Evolutionary conservation across 805 yeast genomes (phyloP).

Genomic region (Metschnikowia kofuensis): DNA sequence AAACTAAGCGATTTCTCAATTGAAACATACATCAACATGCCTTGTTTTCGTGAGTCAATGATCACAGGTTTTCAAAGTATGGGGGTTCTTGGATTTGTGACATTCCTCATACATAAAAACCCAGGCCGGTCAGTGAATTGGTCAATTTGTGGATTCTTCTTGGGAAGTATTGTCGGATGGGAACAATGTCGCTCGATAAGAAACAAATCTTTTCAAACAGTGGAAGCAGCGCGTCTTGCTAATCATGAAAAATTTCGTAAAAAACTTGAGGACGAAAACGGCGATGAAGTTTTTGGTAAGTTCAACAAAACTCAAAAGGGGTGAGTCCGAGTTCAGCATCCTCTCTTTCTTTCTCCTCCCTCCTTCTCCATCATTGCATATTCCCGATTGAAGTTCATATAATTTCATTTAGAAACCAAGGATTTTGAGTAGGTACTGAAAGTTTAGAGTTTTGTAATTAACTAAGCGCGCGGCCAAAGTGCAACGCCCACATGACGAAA

Average conservation of each 20-base stretch:
- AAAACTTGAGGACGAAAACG: constrained; percentile 25
- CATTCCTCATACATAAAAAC: constrained; percentile 64
- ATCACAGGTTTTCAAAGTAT: constrained; percentile 70
- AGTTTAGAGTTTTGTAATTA: too few species aligned
- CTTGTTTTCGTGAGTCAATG: constrained; percentile 80
- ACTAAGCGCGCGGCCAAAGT: too few species aligned
- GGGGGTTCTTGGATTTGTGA: constrained; percentile 66
- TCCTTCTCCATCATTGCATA: too few species aligned
- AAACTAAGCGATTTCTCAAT: constrained; percentile 50
- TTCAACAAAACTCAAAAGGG: constrained; percentile 23
- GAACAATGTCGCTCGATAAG: constrained; percentile 83
- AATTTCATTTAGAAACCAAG: too few species aligned
- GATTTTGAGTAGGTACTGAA: too few species aligned
- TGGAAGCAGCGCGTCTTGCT: constrained; percentile 62
- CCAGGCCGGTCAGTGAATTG: constrained; percentile 68
- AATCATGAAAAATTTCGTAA: constrained; percentile 33
- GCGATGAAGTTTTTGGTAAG: constrained; percentile 26
- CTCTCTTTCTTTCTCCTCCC: too few species aligned
- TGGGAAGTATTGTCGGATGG: constrained; percentile 86
- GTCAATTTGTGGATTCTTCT: constrained; percentile 74
- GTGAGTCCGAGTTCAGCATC: neutral
- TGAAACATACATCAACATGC: constrained; percentile 53
- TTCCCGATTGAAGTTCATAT: too few species aligned
- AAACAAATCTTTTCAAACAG: constrained; percentile 61
- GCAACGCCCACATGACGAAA: too few species aligned